These are phyloP conservation scores for Piloderma croceum DNA, from an alignment of 768 basidiomycete genomes.

Conservation along the genomic window DNA sequence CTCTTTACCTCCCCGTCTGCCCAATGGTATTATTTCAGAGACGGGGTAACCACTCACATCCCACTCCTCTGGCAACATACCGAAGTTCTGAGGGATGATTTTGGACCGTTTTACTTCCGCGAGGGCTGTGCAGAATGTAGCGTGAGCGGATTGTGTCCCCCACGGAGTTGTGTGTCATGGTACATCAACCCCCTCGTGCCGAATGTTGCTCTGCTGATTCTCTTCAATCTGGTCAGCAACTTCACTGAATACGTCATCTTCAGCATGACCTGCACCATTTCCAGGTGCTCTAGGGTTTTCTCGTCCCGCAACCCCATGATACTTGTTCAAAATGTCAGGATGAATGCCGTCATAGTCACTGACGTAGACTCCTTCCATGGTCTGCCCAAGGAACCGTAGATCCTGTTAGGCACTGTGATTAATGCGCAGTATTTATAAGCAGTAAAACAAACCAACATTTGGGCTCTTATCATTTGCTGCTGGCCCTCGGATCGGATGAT, in stretches of 20 bases:
- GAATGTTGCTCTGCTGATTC: not conserved
- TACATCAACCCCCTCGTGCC: constrained; percentile 3
- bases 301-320: constrained; percentile 9
- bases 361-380: constrained; percentile 2
- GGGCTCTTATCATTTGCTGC: constrained; percentile 11
- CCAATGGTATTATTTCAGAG: constrained; percentile 1
- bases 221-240: not conserved
- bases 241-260: constrained; percentile 4
- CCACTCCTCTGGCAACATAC: constrained; percentile 3
- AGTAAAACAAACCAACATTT: constrained; percentile 9
- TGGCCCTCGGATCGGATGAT: constrained; percentile 18
- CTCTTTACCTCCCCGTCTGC: constrained; percentile 2
- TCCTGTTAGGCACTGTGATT: too few species aligned
- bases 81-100: constrained; percentile 1
- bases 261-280: constrained; percentile 6
- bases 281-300: not conserved
- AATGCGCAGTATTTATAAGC: too few species aligned
- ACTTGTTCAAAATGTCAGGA: constrained; percentile 10
- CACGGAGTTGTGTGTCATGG: not conserved
- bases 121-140: not conserved
- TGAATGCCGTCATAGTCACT: constrained; percentile 13
- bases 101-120: not conserved
- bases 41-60: not conserved
- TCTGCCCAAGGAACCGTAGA: constrained; percentile 13
- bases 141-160: not conserved